Conservation (phyloP, 2,329 filamentous ascomycete species). For the Davidsoniella neocaledoniae region DNA sequence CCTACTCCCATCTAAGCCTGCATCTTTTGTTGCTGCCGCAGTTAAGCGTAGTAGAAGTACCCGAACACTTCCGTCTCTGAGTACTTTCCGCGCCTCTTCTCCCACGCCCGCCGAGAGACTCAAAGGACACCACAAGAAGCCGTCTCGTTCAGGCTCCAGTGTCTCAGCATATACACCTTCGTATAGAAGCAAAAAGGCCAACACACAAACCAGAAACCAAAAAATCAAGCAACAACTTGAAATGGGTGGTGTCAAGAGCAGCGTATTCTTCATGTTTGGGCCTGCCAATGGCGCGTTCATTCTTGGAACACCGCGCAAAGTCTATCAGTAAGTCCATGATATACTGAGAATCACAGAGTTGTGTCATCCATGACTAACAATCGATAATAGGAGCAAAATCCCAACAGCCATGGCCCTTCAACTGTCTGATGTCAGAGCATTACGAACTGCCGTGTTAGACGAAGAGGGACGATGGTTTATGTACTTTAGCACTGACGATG, state of each 20-base stretch:
- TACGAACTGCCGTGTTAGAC: constrained; percentile 8
- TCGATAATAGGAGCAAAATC: constrained; percentile 4
- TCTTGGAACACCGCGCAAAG: constrained; percentile 4
- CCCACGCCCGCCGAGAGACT: background rate
- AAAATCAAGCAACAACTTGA: background rate
- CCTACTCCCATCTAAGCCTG: too few species aligned
- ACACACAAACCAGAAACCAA: too few species aligned
- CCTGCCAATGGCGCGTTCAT: constrained; percentile 6
- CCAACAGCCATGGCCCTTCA: constrained; percentile 8
- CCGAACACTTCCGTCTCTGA: too few species aligned
- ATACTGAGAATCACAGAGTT: too few species aligned
- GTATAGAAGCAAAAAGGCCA: too few species aligned
- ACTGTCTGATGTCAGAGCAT: constrained; percentile 2
- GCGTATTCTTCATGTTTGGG: constrained; percentile 9
- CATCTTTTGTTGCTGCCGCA: too few species aligned
- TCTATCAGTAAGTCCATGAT: constrained; percentile 5
- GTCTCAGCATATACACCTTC: too few species aligned
- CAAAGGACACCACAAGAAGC: too few species aligned
- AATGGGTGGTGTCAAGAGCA: constrained; percentile 1
- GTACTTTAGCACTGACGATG: constrained; percentile 7
- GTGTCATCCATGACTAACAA: background rate
- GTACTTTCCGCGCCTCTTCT: background rate
- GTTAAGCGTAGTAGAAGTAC: too few species aligned
- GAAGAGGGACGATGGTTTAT: constrained; percentile 9
- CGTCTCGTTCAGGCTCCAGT: too few species aligned